Conservation (phyloP, 2,329 filamentous ascomycete genomes). For the Xylariales sp. region DNA sequence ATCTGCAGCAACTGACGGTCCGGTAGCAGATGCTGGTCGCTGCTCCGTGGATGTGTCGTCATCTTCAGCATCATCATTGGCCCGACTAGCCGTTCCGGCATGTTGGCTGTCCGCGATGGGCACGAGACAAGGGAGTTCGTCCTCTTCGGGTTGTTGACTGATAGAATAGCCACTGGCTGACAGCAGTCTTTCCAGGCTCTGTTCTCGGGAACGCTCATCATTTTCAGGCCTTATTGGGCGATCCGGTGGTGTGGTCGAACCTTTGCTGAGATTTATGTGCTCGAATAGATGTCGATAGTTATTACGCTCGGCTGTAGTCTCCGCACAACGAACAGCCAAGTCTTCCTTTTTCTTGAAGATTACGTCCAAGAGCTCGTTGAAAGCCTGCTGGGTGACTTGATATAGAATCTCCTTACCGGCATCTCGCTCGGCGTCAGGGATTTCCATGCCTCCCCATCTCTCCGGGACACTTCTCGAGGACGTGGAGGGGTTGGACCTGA, state of each 20-base stretch:
- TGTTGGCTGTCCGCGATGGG: no score
- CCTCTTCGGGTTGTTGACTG: slow-evolving; percentile 17
- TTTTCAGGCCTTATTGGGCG: slow-evolving; percentile 6
- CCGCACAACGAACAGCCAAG: slow-evolving; percentile 61
- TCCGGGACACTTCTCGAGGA: slow-evolving; percentile 70
- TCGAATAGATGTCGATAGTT: slow-evolving; percentile 47
- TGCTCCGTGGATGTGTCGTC: no score
- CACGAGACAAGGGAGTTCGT: no score
- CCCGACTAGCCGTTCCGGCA: no score
- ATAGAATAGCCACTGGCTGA: slow-evolving; percentile 41
- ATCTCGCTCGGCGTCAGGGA: slow-evolving; percentile 75
- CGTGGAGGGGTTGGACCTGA: slow-evolving; percentile 65
- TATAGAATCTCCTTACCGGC: slow-evolving; percentile 86
- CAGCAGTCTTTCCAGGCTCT: slow-evolving; percentile 36
- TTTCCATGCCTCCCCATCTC: slow-evolving; percentile 72
- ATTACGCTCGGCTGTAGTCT: slow-evolving; percentile 58
- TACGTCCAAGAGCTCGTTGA: slow-evolving; percentile 86
- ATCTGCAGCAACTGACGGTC: not conserved
- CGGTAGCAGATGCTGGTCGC: no score
- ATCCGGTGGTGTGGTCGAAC: slow-evolving; percentile 11
- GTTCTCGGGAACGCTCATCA: slow-evolving; percentile 20
- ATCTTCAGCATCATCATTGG: slow-evolving; percentile 6
- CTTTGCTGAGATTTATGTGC: slow-evolving; percentile 30
- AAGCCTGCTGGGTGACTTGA: slow-evolving; percentile 84
- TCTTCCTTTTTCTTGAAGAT: slow-evolving; percentile 82